Conservation (phyloP, 108 stramenopile genomes). For the Licmophora abbreviata region DNA sequence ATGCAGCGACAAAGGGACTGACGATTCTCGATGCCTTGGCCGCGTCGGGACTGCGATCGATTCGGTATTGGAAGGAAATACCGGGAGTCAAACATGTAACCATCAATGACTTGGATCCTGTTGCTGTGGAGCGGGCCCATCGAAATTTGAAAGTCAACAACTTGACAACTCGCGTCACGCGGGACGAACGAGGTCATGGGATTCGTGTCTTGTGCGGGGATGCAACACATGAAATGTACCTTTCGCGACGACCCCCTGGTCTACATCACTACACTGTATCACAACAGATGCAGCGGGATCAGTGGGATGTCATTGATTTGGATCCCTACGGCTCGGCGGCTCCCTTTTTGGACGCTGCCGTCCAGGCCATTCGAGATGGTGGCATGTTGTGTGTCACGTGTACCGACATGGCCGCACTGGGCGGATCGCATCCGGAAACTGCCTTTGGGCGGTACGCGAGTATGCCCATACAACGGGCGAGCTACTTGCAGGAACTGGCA, state of each 20-base stretch:
- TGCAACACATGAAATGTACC: constrained; percentile 78
- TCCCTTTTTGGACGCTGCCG: constrained; percentile 92
- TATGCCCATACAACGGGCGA: constrained; percentile 76
- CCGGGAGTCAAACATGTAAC: constrained; percentile 82
- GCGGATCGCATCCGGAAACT: constrained; percentile 90
- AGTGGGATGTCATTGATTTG: constrained; percentile 93
- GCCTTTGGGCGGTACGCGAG: constrained; percentile 90
- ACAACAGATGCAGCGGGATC: constrained; percentile 21
- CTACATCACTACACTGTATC: constrained; percentile 12
- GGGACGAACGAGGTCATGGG: constrained; percentile 53
- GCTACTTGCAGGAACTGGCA: constrained; percentile 95
- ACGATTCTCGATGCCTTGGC: constrained; percentile 93
- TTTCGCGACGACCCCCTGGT: constrained; percentile 40
- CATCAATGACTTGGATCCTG: constrained; percentile 85
- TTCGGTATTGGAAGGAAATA: constrained; percentile 95
- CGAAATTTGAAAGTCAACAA: constrained; percentile 75
- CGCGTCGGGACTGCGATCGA: constrained; percentile 92
- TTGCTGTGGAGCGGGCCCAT: constrained; percentile 68
- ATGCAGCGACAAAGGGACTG: constrained; percentile 44
- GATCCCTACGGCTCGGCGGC: constrained; percentile 98
- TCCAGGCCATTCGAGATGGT: constrained; percentile 86
- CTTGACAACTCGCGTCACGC: constrained; percentile 47
- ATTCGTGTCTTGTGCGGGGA: constrained; percentile 67
- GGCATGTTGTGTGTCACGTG: constrained; percentile 94
- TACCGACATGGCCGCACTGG: constrained; percentile 96